Evolutionary conservation across 2,329 filamentous ascomycete species (phyloP), one percentile per base, ranked within the genome.

Genomic region (Penicillium sp.): DNA sequence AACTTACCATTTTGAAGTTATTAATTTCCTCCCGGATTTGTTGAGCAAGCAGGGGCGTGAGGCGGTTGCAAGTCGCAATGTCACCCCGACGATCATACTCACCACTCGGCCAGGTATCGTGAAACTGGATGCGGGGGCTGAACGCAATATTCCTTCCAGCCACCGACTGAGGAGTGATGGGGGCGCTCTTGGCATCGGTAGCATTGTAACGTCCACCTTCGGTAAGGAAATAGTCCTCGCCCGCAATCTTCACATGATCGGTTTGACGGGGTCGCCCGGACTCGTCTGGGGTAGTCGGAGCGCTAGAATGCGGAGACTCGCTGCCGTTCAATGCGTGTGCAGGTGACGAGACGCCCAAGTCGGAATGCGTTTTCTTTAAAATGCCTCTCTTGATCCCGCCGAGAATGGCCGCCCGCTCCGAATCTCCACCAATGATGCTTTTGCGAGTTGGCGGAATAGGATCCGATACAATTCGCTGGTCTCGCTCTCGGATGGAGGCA

Each of bases 11-110:
- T 76, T 99, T 99, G 83, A 99, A 99, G 66, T 88, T 95, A 78
- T 99, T 99, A 66, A 99, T 85, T 79, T 99, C 94, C 78, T 99
- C 94, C 78, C 97, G 97, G 78, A 99, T 99, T 75, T 99, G 94
- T 77, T 99, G 94, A 42, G 94, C 94, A 60, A 99, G 84, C 83
- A 97, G 92, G 11, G 94, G 94, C 45, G 94, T 99, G 64, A 99
- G 82, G 62, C 93, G 90, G 72, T 99, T 99, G 85, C 94, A 99
- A 1, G 94, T 99, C 10, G 94, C 92, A 77, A 97, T 90, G 57
- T 99, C 94, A 51, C 94, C 94, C 50, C 94, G 87, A 58, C 94
- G 90, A 73, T 99, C 94, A 70, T 99, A 99, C 73, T 99, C 94
- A 66, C 90, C 89, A 69, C 88, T 91, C 2, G 92, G 92, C 92